Base-by-base conservation (phyloP, 2,329 filamentous ascomycete species). In the Ilyonectria destructans region DNA sequence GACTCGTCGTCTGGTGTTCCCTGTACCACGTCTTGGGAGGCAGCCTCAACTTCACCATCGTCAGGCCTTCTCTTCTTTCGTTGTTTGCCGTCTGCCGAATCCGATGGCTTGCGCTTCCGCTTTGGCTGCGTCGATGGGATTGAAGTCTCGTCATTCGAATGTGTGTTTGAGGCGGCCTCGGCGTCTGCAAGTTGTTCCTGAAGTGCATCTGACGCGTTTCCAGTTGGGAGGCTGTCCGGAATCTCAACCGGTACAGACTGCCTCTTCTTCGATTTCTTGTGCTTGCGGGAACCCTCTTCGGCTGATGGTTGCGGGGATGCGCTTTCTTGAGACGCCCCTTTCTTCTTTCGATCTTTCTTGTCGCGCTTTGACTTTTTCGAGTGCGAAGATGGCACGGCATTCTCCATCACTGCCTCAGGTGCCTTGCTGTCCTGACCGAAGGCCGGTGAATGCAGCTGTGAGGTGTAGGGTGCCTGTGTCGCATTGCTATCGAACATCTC, bases 401-500 rank as follows among this genome's bases (percentile, higher is more conserved):
- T 76, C 23, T 69, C 62, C 74, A 80, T 80, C 58, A 75, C 55
- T n/a, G 77, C 75, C 59, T 79, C 77, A 29, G 79, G 77, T 12
- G 72, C 78, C 31, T 69, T 73, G 35, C 66, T 67, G 48, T 23
- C 46, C 6, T 55, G 37, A 4, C 68, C 69, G 21, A 70, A 70
- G 8, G 69, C 33, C 26, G 62, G 46, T 23, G 65, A 58, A 31
- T 73, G 64, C 8, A 71, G 46, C 58, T 78, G 77, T 7, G 79
- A 78, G 7, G 78, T 76, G 55, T 77, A 78, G n/a, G 78, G 75
- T 15, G 72, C 70, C 48, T 77, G 72, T 51, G 76, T 72, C 55
- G 77, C 70, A 69, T 80, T 82, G 74, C 80, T 82, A 66, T 82
- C 79, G 60, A 82, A 82, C 75, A 82, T 80, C 55, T 82, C 79